Evolutionary conservation across 1,284 basidiomycete species (phyloP).

Genomic region (Megacollybia platyphylla): DNA sequence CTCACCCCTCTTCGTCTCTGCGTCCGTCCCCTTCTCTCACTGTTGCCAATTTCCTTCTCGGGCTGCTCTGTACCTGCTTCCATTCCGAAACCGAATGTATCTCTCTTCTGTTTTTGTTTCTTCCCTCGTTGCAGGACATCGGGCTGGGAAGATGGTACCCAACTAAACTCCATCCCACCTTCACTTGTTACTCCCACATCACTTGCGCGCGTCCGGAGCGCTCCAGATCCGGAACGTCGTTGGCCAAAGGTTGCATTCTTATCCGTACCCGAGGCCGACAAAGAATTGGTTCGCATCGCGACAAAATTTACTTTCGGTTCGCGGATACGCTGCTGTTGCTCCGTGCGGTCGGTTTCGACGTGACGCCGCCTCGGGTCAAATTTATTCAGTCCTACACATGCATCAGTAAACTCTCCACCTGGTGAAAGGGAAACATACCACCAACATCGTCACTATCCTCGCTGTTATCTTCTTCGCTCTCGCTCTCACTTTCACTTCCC

Average conservation of each 20-base stretch:
- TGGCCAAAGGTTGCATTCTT: slow-evolving; percentile 60
- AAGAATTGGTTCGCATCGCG: slow-evolving; percentile 37
- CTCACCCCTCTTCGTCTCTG: slow-evolving; percentile 61
- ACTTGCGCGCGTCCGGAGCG: slow-evolving; percentile 6
- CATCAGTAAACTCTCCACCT: background rate
- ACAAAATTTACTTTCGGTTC: slow-evolving; percentile 42
- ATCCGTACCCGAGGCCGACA: slow-evolving; percentile 20
- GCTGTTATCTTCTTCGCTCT: slow-evolving; percentile 39
- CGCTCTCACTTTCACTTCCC: slow-evolving; percentile 28
- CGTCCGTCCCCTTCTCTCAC: slow-evolving; percentile 55
- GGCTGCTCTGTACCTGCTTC: slow-evolving; percentile 58
- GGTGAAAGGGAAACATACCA: slow-evolving; percentile 16
- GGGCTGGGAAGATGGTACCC: slow-evolving; percentile 34
- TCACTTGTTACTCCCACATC: slow-evolving; percentile 17
- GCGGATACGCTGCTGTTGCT: slow-evolving; percentile 27
- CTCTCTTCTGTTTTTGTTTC: slow-evolving; percentile 30
- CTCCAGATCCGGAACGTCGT: slow-evolving; percentile 20
- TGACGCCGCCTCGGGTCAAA: slow-evolving; percentile 29
- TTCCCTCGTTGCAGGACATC: slow-evolving; percentile 19
- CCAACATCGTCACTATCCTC: slow-evolving; percentile 35
- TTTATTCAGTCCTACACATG: slow-evolving; percentile 28
- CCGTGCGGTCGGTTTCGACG: slow-evolving; percentile 28
- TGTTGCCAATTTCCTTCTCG: slow-evolving; percentile 34
- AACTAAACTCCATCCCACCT: slow-evolving; percentile 55
- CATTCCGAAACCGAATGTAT: slow-evolving; percentile 76